Base-by-base conservation (phyloP, 352 stramenopile species). In the Globisporangium nagaii region DNA sequence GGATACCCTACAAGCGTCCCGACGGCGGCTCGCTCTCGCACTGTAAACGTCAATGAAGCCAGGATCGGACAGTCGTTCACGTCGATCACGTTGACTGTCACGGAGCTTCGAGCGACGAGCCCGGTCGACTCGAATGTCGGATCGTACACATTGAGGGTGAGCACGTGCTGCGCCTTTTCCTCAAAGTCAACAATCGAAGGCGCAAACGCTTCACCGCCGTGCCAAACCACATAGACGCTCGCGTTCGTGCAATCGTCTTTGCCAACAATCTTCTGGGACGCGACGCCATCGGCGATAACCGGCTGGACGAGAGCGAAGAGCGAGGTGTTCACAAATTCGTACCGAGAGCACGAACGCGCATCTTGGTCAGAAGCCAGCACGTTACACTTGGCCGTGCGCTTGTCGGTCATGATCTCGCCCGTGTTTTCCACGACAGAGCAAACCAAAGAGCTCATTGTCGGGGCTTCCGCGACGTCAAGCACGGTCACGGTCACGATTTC, bases 21-120 rank as follows among this genome's bases (percentile, higher is more conserved):
- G 44, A 35, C 41, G 0, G 42, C 1, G 2, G 70, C 56, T 4
- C 65, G 53, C 49, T 87, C 76, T 22, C 64, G 58, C n/a, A 87
- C 42, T 37, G 66, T 73, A 32, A 84, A 84, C 11, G 30, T 35
- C 20, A 78, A 43, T 4, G 71, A 36, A 5, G 25, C 25, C 2
- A 87, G 42, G 8, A 56, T 72, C n/a, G 76, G 76, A 39, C 76
- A 87, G 25, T 87, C 76, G 58, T 87, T 87, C 3, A 71, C 61
- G 37, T 87, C 64, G 10, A 75, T 24, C 13, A 84, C 57, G 6
- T 58, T 61, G 10, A 87, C 62, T 0, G 46, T 62, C 19, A 84
- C 56, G 12, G 30, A 60, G 17, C 55, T 62, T 25, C 54, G 49
- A 28, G 55, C 36, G 12, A 37, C 62, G 25, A 83, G 51, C 4